Evolutionary conservation across 208 protist genomes (phyloP), one percentile per base, ranked within the genome.

Genomic region (Leishmania lainsoni): DNA sequence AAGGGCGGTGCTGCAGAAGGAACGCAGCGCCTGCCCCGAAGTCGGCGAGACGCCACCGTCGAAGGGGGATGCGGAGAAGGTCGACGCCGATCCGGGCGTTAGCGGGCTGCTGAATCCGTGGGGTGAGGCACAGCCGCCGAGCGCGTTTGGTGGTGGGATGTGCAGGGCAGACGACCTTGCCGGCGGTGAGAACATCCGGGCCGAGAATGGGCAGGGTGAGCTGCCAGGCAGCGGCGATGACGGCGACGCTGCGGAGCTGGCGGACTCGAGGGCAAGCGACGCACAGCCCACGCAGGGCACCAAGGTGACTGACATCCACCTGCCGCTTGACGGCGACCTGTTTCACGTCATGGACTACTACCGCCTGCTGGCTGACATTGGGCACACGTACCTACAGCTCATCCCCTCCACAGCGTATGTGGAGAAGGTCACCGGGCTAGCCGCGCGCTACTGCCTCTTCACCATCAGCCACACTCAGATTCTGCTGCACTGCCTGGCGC

Each of bases 391-490:
- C 78, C 71, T 86, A 3, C 8, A 76, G 73, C 54, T 42, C 12
- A 32, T 76, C 52, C 29, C 35, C 54, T 42, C 35, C n/a, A 59
- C 73, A 29, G 48, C 14, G 48, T 3, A 76, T 20, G 12, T 48
- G 73, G 45, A 76, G 70, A 81, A 86, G 73, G 69, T 73, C 17
- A 79, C 61, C 65, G 58, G 65, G 63, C 66, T 86, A 0, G 83
- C 59, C 45, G 74, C 75, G 72, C 74, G 80, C 68, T 86, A 86
- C 83, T 86, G 76, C 66, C 22, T 69, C 73, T 79, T 83, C 39
- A 71, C 80, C 51, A 79, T 79, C 78, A 79, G 26, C n/a, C 83
- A 86, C 83, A 86, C 74, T 0, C 83, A 86, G 73, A 59, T 79
- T 5, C 58, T 86, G 39, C 77, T 81, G 39, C 83, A 86, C 83